Evolutionary conservation across 257 asterid species (phyloP), one percentile per base, ranked within the genome.

Genomic region (Euphrasia confusa): DNA sequence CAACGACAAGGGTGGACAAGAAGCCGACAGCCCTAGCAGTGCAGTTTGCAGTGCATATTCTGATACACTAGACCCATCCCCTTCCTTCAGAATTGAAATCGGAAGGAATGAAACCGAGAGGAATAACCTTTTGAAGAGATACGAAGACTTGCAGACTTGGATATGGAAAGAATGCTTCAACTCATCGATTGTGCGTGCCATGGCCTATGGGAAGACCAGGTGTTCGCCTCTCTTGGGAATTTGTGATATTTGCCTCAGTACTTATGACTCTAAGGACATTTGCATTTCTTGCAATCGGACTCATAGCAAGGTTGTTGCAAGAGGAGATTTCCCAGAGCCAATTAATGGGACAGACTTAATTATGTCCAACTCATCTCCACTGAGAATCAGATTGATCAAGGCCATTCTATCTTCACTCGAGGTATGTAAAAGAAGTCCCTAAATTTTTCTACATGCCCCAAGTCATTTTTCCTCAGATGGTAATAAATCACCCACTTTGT

Each of bases 101-200:
- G 94, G 95, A 47, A 79, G 77, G 76, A 84, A 64, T 67, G 83
- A 75, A 71, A 67, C 54, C 40, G 94, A 89, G 77, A 74, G 73
- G 68, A 65, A 49, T 58, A 75, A 78, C 70, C 71, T 80, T 48
- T 72, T 83, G 69, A 74, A 67, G 71, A 84, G 97, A 75, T 84
- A 80, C 73, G 81, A 79, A 76, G 84, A 81, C 72, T 71, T 87
- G 28, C 87, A 82, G 78, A 71, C 60, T 66, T 93, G 97, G 99
- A 77, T 82, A 77, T 85, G 93, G 96, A 81, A 84, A 80, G 96
- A 84, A 77, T 85, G 94, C 79, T 79, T 80, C 60, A 81, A 64
- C 73, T 63, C 92, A 14, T 67, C 80, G 8, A 71, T 74, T 39
- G 71, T 87, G 59, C 54, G 77, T 68, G 88, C 87, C 71, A 48